A percentile compares a stretch with the other conserved stretches of the same genome.
These are phyloP conservation scores for Daldinia concentrica DNA, from an alignment of 495 filamentous ascomycete genomes.

Conservation along the genomic window DNA sequence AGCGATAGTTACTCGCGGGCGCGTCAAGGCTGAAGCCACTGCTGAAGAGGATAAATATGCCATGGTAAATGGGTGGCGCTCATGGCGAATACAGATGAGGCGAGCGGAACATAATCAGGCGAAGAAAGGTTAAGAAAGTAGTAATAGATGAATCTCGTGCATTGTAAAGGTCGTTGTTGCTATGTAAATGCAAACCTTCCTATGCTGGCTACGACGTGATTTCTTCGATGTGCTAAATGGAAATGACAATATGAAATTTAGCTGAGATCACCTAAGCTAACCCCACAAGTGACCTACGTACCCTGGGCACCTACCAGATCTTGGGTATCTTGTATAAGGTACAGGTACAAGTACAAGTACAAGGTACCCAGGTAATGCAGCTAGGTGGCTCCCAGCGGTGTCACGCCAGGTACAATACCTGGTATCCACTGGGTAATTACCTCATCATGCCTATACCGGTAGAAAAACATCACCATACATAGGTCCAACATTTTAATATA, in stretches of 20 bases:
- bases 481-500: neutral
- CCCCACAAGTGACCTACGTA: neutral
- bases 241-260: conserved; percentile 7
- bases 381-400: too few relatives aligned
- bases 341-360: too few relatives aligned
- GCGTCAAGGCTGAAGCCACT: conserved; percentile 55
- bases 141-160: neutral
- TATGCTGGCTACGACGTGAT: neutral
- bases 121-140: neutral
- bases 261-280: neutral
- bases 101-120: neutral
- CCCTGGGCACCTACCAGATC: neutral
- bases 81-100: conserved; percentile 32
- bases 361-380: too few relatives aligned
- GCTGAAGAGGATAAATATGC: conserved; percentile 44
- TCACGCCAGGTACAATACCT: neutral
- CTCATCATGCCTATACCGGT: neutral
- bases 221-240: neutral
- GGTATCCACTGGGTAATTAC: neutral
- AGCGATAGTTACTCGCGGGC: conserved; percentile 53
- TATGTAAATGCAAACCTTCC: neutral
- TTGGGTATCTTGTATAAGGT: neutral
- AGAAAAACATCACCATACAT: neutral
- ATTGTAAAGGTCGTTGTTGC: conserved; percentile 2
- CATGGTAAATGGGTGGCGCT: conserved; percentile 40